These are phyloP conservation scores for Yarrowia galli DNA, from an alignment of 1,139 yeast species.

Conservation along the genomic window DNA sequence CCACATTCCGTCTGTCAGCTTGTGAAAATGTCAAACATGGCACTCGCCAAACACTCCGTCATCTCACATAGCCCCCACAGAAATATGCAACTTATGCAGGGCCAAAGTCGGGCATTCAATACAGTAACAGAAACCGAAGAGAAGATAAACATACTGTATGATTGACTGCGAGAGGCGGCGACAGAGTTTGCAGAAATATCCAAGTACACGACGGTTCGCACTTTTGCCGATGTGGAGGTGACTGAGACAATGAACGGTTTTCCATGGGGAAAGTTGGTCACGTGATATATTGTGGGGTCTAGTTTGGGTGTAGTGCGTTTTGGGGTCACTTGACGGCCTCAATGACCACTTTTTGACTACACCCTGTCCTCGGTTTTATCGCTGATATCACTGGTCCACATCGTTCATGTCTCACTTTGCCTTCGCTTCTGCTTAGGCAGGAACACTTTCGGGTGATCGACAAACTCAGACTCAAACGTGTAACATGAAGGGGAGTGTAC, in stretches of 20 bases:
- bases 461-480: not conserved
- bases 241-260: no score
- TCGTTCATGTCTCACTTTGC: not conserved
- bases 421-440: not conserved
- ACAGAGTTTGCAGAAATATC: constrained; percentile 17
- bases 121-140: not conserved
- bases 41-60: not conserved
- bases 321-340: no score
- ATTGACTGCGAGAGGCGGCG: not conserved
- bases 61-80: not conserved
- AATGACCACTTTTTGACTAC: no score
- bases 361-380: no score
- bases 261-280: not conserved
- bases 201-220: constrained; percentile 22
- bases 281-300: not conserved
- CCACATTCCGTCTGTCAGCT: not conserved
- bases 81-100: constrained; percentile 7
- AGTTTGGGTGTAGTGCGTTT: no score
- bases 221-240: not conserved
- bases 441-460: constrained; percentile 22
- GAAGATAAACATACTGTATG: not conserved
- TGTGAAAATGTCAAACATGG: not conserved
- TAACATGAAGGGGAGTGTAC: not conserved
- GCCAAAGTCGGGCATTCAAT: not conserved
- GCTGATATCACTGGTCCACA: not conserved